Evolutionary conservation across 768 basidiomycete species (phyloP).

Genomic region (Daedaleopsis sinensis): DNA sequence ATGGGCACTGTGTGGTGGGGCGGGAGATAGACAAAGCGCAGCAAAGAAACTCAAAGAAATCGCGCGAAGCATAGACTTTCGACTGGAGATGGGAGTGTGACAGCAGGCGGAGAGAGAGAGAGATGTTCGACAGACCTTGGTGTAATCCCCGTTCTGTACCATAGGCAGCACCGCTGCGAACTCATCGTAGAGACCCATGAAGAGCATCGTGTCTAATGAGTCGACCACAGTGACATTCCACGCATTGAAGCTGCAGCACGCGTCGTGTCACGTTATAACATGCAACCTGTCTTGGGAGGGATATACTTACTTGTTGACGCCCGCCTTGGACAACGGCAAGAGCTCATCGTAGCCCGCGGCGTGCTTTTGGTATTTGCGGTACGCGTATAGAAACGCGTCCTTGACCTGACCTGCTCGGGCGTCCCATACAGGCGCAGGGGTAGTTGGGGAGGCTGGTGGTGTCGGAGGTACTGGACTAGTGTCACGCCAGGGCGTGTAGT

Average conservation of each 20-base stretch:
- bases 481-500: slow-evolving; percentile 1
- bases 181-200: slow-evolving; percentile 76
- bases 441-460: neutral
- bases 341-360: slow-evolving; percentile 71
- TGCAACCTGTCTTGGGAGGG: neutral
- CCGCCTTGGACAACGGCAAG: slow-evolving; percentile 48
- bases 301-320: slow-evolving; percentile 49
- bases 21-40: too few relatives aligned
- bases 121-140: slow-evolving; percentile 38
- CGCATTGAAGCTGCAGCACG: slow-evolving; percentile 61
- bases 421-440: slow-evolving; percentile 46
- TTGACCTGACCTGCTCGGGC: slow-evolving; percentile 59
- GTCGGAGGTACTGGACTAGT: neutral
- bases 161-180: slow-evolving; percentile 64
- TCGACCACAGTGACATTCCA: slow-evolving; percentile 82
- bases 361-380: slow-evolving; percentile 61
- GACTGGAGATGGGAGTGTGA: too few relatives aligned
- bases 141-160: slow-evolving; percentile 51
- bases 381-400: slow-evolving; percentile 67
- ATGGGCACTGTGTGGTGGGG: slow-evolving; percentile 14
- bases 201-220: slow-evolving; percentile 80
- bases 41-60: too few relatives aligned
- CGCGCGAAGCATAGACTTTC: too few relatives aligned
- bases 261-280: neutral
- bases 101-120: too few relatives aligned